These are phyloP conservation scores for Solidago caesia DNA, from an alignment of 129 eudicot genomes.

Conservation along the genomic window DNA sequence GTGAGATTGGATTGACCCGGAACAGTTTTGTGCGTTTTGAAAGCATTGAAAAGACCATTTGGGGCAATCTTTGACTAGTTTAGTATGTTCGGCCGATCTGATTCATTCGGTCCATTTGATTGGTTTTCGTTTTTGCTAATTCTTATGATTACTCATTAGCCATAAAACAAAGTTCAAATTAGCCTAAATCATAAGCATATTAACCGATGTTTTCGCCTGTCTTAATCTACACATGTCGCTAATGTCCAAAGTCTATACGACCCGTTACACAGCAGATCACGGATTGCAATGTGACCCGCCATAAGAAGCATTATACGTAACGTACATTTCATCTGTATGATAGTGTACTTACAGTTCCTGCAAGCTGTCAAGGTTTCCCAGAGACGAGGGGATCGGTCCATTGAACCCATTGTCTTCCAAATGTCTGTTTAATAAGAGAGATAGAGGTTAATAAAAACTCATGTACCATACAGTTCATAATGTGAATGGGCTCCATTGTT, in stretches of 20 bases:
- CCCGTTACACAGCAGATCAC: not conserved
- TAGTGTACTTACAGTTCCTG: conserved; percentile 59
- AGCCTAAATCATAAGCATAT: not conserved
- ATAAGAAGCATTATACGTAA: conserved; percentile 21
- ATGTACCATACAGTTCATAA: conserved; percentile 10
- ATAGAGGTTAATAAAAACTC: not conserved
- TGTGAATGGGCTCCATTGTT: conserved; percentile 33
- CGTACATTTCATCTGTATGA: conserved; percentile 17
- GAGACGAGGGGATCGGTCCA: conserved; percentile 69
- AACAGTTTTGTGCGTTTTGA: too few species aligned
- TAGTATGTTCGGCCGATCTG: too few species aligned
- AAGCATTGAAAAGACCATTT: too few species aligned
- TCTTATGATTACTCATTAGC: not conserved
- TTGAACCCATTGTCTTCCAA: conserved; percentile 60
- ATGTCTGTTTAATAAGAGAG: conserved; percentile 49
- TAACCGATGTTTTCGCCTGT: not conserved
- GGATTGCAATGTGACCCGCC: conserved; percentile 21
- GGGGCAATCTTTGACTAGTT: too few species aligned
- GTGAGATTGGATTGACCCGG: too few species aligned
- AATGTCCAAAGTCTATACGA: not conserved
- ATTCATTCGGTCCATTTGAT: too few species aligned
- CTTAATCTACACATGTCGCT: not conserved
- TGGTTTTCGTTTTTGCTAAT: too few species aligned
- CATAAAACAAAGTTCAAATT: not conserved
- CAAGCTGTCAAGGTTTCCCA: conserved; percentile 48